Evolutionary conservation across 2,329 filamentous ascomycete genomes (phyloP), one percentile per base, ranked within the genome.

Genomic region (Colletotrichum cereale): DNA sequence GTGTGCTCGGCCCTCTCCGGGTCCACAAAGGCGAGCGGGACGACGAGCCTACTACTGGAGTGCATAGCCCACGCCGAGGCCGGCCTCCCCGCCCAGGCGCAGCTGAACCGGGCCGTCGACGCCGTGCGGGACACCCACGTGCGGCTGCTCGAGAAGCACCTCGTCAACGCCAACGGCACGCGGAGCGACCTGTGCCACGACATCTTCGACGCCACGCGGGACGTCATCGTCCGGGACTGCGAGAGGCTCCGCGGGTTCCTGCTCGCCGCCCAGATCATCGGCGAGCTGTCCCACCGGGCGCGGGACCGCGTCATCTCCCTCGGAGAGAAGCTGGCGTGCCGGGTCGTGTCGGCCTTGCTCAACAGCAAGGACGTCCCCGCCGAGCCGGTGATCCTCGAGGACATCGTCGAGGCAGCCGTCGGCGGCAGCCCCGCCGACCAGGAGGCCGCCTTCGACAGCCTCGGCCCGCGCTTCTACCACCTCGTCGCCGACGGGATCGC

Each of bases 1-100:
- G 96, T 99, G 68, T 98, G 96, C 84, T 99, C 96, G 73, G 96
- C 96, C 47, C 88, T 96, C 80, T 98, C 95, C 83, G 96, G 93
- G 73, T 94, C 94, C 74, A 97, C 95, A 80, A 99, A 98, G 84
- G 90, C 91, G 66, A 94, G 96, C 76, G 96, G 96, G 71, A 99
- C 96, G 72, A 99, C 96, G 48, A 98, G 97, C 83, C 90, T 95
- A 92, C 95, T 72, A n/a, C 61, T 72, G 1, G 70, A 66, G 38
- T 70, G 66, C 34, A 21, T 62, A 16, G 42, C 66, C 14, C 70
- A 72, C 48, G 70, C 70, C 40, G 70, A 72, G 34, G 56, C 66
- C 67, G 70, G 84, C 88, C 91, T 88, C 80, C 75, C 62, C 67
- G 69, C 63, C 31, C 68, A 67, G 42, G 40, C 58, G 1, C 62